These are phyloP conservation scores for Aspergillus intermedius DNA, from an alignment of 2,329 filamentous ascomycete genomes.

Conservation along the genomic window DNA sequence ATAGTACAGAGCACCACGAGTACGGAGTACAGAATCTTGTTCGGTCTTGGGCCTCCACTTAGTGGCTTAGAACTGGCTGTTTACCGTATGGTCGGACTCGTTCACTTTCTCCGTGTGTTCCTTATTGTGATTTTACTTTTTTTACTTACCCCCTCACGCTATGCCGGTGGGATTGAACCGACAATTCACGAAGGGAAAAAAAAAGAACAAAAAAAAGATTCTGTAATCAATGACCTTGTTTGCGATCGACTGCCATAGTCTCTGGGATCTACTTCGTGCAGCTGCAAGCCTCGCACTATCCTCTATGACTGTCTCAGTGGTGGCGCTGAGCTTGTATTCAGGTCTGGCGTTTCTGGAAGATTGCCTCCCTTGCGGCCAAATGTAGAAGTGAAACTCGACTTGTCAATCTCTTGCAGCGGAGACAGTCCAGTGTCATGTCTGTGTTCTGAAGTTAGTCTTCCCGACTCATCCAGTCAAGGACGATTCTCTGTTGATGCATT, in stretches of 20 bases:
- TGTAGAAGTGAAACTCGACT: not conserved
- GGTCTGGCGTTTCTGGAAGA: not conserved
- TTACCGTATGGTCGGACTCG: not conserved
- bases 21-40: not conserved
- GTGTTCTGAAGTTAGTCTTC: not conserved
- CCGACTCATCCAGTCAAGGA: too few relatives aligned
- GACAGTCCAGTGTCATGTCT: not conserved
- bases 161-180: not conserved
- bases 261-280: not conserved
- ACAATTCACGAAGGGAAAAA: not conserved
- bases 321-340: not conserved
- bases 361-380: not conserved
- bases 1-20: too few relatives aligned
- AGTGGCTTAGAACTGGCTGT: not conserved
- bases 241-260: not conserved
- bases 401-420: not conserved
- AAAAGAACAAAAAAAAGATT: not conserved
- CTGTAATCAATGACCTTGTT: not conserved
- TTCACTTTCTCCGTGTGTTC: not conserved
- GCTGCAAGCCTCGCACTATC: not conserved
- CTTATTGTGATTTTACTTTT: not conserved
- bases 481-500: too few relatives aligned
- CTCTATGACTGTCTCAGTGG: not conserved
- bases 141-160: not conserved
- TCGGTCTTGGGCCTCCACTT: not conserved